Evolutionary conservation across 192 early-diverging fungal genomes (phyloP), one percentile per base, ranked within the genome.

Genomic region (Umbelopsis ramanniana): DNA sequence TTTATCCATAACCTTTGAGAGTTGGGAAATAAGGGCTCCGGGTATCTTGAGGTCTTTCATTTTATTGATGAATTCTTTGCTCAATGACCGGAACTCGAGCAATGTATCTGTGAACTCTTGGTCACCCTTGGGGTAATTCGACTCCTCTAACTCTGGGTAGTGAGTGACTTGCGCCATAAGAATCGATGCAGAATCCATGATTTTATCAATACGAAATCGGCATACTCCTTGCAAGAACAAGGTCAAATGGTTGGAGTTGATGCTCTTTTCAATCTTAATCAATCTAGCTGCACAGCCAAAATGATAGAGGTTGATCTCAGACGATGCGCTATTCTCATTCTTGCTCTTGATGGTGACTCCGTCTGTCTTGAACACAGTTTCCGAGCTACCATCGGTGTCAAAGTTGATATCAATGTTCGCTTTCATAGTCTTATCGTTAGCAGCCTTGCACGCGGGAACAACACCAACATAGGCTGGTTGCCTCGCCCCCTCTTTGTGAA

Each of bases 41-140:
- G 93, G 93, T 33, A 95, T 76, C 46, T 90, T 88, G 21, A 95
- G 79, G 35, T 89, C 88, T 74, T 76, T 88, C 68, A 79, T 87
- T 73, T 82, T 88, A 72, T 76, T 67, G 23, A 82, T 74, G 75
- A 89, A 84, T 69, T 87, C 84, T n/a, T 80, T 72, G 40, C 83
- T 88, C 23, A 83, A 82, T 29, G 90, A 82, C 43, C 86, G 82
- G 69, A 93, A 79, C 35, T 80, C 79, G 37, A 91, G 75, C 47
- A 86, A 80, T 17, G 82, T 71, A 24, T 89, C 89, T 24, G 83
- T 82, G 17, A 87, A 71, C 55, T 89, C 85, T 35, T 81, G 69
- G 50, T 89, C 88, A 4, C 83, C 84, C 46, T 84, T 72, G 19
- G 84, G 46, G 15, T 76, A 72, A 70, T 68, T 11, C 35, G 35